Percentiles rank a stretch among this genome's conserved stretches.
Evolutionary conservation across 129 eudicot genomes (phyloP).

Genomic region (Oenanthe sinensis): DNA sequence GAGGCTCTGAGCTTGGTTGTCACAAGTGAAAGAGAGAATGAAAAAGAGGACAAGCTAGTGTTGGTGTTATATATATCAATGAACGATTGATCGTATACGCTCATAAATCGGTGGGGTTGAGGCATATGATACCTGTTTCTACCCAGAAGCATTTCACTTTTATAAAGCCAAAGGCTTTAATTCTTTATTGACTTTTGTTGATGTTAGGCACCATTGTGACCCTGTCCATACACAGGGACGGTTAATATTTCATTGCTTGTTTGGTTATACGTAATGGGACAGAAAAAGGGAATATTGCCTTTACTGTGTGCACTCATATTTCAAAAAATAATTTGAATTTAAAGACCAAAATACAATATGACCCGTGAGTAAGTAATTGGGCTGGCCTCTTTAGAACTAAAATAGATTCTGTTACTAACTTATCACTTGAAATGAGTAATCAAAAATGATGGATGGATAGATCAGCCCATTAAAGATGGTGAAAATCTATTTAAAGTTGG

Average conservation of each 20-base stretch:
- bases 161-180: neutral
- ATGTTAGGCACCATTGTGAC: neutral
- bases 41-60: neutral
- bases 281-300: neutral
- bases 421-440: no score
- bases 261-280: conserved; percentile 19
- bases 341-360: no score
- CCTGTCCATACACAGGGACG: neutral
- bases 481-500: no score
- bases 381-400: no score
- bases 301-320: neutral
- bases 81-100: neutral
- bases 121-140: neutral
- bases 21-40: neutral
- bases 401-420: no score
- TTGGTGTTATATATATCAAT: neutral
- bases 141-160: neutral
- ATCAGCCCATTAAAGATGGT: no score
- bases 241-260: conserved; percentile 5
- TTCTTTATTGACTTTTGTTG: neutral
- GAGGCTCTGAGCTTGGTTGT: neutral
- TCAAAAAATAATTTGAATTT: no score
- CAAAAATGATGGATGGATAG: no score
- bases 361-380: no score
- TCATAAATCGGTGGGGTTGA: neutral